A percentile compares a stretch with the other conserved stretches of the same genome.
These are phyloP conservation scores for Lecanosticta acicola DNA, from an alignment of 2,329 filamentous ascomycete genomes.

Conservation along the genomic window DNA sequence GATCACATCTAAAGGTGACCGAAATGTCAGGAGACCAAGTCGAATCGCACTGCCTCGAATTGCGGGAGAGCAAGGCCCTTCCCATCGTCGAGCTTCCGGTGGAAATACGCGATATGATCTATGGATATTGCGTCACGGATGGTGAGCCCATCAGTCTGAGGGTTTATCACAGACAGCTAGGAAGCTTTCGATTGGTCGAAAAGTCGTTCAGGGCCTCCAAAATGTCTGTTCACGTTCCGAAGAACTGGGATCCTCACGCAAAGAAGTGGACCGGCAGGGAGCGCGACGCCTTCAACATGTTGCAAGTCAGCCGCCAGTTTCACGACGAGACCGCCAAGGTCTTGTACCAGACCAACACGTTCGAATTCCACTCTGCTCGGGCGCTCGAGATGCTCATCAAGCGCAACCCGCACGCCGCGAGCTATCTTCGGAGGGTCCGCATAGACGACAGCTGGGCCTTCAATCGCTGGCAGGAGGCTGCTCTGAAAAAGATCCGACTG, in stretches of 20 bases:
- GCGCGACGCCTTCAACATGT: background rate
- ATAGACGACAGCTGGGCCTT: too few relatives aligned
- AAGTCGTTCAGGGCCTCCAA: too few relatives aligned
- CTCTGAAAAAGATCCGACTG: background rate
- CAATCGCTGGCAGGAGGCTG: background rate
- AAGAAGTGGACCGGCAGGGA: background rate
- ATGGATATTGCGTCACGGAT: slow-evolving; percentile 11
- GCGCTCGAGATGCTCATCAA: background rate
- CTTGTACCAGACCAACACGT: slow-evolving; percentile 4
- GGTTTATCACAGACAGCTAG: too few relatives aligned
- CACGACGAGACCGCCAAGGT: slow-evolving; percentile 11
- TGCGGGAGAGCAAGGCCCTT: background rate
- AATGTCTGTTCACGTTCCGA: too few relatives aligned
- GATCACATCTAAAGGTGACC: background rate
- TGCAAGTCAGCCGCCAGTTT: slow-evolving; percentile 15
- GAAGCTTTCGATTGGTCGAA: too few relatives aligned
- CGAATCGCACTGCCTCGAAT: background rate
- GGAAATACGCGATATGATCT: slow-evolving; percentile 15
- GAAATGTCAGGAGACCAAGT: background rate
- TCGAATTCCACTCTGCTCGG: slow-evolving; percentile 2
- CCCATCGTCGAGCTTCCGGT: slow-evolving; percentile 8
- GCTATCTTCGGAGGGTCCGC: too few relatives aligned
- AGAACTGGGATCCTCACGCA: background rate
- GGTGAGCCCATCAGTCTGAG: background rate
- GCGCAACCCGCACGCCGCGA: too few relatives aligned